These are phyloP conservation scores for Simmondsia chinensis DNA, from an alignment of 148 eudicot species.

Conservation along the genomic window DNA sequence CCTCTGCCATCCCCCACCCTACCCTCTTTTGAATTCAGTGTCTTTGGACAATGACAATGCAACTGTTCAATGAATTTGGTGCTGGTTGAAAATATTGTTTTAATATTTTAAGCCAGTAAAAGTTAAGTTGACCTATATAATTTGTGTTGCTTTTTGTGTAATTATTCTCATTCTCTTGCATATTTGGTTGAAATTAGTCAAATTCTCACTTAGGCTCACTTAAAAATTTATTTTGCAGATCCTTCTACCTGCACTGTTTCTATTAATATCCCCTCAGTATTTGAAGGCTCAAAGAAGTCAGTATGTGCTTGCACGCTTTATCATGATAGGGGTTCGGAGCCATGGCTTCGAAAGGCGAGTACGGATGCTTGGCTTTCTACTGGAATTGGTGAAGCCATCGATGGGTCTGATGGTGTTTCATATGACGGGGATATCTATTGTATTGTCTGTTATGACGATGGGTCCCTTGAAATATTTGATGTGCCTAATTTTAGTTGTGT, in stretches of 20 bases:
- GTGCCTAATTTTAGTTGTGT: constrained; percentile 78
- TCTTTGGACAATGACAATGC: too few relatives aligned
- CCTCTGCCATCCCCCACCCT: too few relatives aligned
- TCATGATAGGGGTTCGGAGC: constrained; percentile 86
- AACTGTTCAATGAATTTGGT: too few relatives aligned
- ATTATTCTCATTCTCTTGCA: too few relatives aligned
- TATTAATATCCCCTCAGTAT: constrained; percentile 46
- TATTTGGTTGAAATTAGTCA: too few relatives aligned
- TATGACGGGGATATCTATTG: constrained; percentile 90
- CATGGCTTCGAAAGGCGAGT: constrained; percentile 93
- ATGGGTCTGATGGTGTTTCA: constrained; percentile 70
- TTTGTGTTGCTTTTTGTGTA: not conserved
- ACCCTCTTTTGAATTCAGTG: too few relatives aligned
- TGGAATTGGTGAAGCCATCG: constrained; percentile 81
- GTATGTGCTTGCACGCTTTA: constrained; percentile 83
- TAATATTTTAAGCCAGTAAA: too few relatives aligned
- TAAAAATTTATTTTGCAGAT: constrained; percentile 37
- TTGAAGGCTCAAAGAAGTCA: constrained; percentile 55
- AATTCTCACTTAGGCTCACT: constrained; percentile 7
- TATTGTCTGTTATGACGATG: constrained; percentile 68
- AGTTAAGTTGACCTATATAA: not conserved
- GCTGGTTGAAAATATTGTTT: too few relatives aligned
- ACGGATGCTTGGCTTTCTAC: constrained; percentile 98
- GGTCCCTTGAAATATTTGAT: constrained; percentile 82
- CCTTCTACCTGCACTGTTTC: constrained; percentile 73